Evolutionary conservation across 2,329 filamentous ascomycete species (phyloP).

Genomic region (Atkinsonella hypoxylon): DNA sequence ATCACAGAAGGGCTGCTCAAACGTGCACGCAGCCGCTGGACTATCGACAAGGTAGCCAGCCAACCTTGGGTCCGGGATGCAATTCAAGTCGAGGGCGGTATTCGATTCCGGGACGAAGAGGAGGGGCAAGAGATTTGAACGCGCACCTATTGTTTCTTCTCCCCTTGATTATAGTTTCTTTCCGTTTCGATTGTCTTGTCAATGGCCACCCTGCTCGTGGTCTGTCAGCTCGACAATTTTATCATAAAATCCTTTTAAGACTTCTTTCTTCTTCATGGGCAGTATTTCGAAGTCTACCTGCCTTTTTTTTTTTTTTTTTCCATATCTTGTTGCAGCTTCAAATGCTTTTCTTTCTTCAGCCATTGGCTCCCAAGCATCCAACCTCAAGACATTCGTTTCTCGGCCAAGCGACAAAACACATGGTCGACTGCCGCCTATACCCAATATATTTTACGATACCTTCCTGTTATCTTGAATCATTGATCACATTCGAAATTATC

Average conservation of each 20-base stretch:
- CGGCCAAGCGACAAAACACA: not conserved
- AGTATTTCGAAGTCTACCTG: not conserved
- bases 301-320: not conserved
- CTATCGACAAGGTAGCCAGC: slow-evolving; percentile 58
- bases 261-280: not conserved
- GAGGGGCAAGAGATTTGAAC: slow-evolving; percentile 39
- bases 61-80: slow-evolving; percentile 67
- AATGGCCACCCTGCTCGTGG: no score
- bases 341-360: not conserved
- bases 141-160: not conserved
- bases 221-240: no score
- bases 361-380: no score
- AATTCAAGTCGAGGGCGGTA: slow-evolving; percentile 53
- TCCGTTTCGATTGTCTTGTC: not conserved
- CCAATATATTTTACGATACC: not conserved
- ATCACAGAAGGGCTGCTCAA: slow-evolving; percentile 79
- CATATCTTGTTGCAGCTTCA: not conserved
- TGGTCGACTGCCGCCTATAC: not conserved
- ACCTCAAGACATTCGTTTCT: not conserved
- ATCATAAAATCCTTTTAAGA: not conserved
- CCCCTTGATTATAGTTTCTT: not conserved
- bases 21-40: slow-evolving; percentile 68
- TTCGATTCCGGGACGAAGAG: slow-evolving; percentile 47
- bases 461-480: not conserved
- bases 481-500: not conserved